A percentile compares a stretch with the other conserved stretches of the same genome.
Conservation (phyloP, 371 early-diverging fungal genomes). For the Gilbertella persicaria region DNA sequence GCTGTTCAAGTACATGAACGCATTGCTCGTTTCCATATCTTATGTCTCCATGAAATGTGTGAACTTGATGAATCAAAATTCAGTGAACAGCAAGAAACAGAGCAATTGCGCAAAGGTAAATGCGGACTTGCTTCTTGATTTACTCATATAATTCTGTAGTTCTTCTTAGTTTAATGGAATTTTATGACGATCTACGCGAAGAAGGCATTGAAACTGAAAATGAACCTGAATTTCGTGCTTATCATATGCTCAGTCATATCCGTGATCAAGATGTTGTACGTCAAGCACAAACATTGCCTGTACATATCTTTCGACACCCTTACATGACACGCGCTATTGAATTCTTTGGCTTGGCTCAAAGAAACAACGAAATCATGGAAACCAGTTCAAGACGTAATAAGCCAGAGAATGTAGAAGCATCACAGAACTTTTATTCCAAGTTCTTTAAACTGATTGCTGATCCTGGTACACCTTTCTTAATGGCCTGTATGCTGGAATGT, state of each 20-base stretch:
- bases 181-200: constrained; percentile 75
- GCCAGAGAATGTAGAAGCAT: constrained; percentile 54
- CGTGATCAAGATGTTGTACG: constrained; percentile 70
- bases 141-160: constrained; percentile 33
- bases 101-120: constrained; percentile 85
- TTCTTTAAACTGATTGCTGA: constrained; percentile 71
- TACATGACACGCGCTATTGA: constrained; percentile 70
- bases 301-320: constrained; percentile 53
- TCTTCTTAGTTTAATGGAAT: constrained; percentile 79
- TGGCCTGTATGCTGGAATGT: constrained; percentile 77
- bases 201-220: constrained; percentile 63
- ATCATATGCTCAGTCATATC: constrained; percentile 75
- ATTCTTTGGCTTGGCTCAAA: constrained; percentile 63
- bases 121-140: not conserved
- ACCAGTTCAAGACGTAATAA: constrained; percentile 47
- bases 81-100: constrained; percentile 81
- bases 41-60: constrained; percentile 77
- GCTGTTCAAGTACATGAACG: constrained; percentile 80
- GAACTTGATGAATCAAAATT: constrained; percentile 62
- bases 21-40: constrained; percentile 89
- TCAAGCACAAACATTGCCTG: constrained; percentile 60
- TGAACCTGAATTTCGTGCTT: constrained; percentile 90
- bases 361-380: constrained; percentile 55
- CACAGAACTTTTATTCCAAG: constrained; percentile 61
- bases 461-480: constrained; percentile 61